These are phyloP conservation scores for Osmanthus fragrans DNA, from an alignment of 257 asterid species.

Conservation along the genomic window DNA sequence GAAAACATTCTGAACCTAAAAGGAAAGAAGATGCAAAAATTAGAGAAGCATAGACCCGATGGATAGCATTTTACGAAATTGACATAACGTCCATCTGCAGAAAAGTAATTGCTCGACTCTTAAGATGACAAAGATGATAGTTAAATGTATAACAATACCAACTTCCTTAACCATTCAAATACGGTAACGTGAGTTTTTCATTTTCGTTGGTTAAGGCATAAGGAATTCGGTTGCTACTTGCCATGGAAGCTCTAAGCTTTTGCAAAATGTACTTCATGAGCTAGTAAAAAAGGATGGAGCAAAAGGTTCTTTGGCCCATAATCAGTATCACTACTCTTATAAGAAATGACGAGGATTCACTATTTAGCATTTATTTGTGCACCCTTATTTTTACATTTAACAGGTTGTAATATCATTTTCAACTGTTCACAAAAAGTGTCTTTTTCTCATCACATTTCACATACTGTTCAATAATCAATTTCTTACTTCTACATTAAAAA, in stretches of 20 bases:
- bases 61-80: not conserved
- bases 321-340: too few relatives aligned
- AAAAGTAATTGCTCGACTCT: slow-evolving; percentile 10
- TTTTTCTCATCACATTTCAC: too few relatives aligned
- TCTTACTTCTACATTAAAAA: too few relatives aligned
- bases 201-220: not conserved
- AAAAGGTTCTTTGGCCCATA: not conserved
- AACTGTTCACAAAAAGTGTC: too few relatives aligned
- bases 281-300: not conserved
- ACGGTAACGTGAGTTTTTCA: not conserved
- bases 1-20: slow-evolving; percentile 86
- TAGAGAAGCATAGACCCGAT: slow-evolving; percentile 11
- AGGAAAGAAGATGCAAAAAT: slow-evolving; percentile 16
- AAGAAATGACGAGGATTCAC: too few relatives aligned
- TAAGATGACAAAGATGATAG: slow-evolving; percentile 7
- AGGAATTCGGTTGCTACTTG: slow-evolving; percentile 7
- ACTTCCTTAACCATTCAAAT: slow-evolving; percentile 12
- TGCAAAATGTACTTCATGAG: not conserved
- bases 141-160: slow-evolving; percentile 11
- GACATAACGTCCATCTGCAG: slow-evolving; percentile 6
- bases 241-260: not conserved
- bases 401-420: too few relatives aligned
- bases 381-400: too few relatives aligned
- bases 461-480: too few relatives aligned
- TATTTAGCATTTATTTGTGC: too few relatives aligned